These are phyloP conservation scores for Plasmodium yoelii DNA, from an alignment of 169 alveolate species.

Conservation along the genomic window DNA sequence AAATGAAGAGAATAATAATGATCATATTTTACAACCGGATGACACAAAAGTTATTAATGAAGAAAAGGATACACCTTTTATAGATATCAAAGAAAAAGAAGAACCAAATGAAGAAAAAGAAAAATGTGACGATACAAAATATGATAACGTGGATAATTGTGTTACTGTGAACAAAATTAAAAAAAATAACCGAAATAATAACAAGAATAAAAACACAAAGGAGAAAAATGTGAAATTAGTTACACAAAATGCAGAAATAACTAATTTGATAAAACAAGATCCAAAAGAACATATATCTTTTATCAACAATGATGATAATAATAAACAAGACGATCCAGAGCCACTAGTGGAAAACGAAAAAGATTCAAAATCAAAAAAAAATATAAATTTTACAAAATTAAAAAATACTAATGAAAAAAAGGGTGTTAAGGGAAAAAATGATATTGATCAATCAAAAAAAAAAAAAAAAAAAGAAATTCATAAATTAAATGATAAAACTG, in stretches of 20 bases:
- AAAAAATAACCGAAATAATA: conserved; percentile 1
- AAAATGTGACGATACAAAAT: neutral
- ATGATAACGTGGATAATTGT: neutral
- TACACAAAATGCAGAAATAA: conserved; percentile 17
- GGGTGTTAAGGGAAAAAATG: neutral
- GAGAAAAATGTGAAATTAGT: conserved; percentile 38
- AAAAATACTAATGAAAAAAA: neutral
- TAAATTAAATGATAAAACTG: neutral
- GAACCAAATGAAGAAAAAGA: neutral
- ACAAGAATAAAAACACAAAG: neutral
- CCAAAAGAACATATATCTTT: neutral
- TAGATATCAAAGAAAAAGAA: neutral
- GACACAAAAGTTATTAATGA: neutral
- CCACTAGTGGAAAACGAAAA: neutral
- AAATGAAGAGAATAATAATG: neutral
- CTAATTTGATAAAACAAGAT: conserved; percentile 17
- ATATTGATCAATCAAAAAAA: neutral
- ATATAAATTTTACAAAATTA: neutral
- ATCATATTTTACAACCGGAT: neutral
- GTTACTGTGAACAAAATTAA: neutral
- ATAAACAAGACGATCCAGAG: no score
- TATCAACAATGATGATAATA: neutral
- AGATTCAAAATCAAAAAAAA: neutral
- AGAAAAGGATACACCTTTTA: neutral
- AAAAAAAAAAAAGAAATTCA: neutral